Percentiles rank a stretch among this genome's conserved stretches.
Evolutionary conservation across 2,329 filamentous ascomycete genomes (phyloP).

Genomic region (Fusarium ramigenum): DNA sequence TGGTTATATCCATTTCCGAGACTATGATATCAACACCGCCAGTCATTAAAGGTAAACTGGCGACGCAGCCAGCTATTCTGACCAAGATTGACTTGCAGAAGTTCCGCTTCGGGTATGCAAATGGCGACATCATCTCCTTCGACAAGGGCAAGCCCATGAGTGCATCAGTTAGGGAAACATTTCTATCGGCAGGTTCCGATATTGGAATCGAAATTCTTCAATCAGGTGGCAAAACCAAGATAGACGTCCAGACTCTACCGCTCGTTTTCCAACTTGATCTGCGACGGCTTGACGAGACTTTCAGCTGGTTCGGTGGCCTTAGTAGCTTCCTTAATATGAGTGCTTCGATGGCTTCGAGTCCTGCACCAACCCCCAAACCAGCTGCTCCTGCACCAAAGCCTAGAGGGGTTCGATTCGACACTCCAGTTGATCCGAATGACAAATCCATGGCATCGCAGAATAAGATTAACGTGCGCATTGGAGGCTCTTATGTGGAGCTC

Average conservation of each 20-base stretch:
- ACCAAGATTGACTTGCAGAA: constrained; percentile 61
- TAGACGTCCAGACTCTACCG: constrained; percentile 79
- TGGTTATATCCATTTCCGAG: constrained; percentile 47
- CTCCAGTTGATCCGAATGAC: constrained; percentile 60
- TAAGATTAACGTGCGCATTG: constrained; percentile 81
- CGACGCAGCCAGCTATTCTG: constrained; percentile 43
- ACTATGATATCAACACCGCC: constrained; percentile 23
- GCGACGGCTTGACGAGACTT: constrained; percentile 82
- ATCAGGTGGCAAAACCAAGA: constrained; percentile 55
- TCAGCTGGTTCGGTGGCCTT: constrained; percentile 89
- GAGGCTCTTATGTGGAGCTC: constrained; percentile 80
- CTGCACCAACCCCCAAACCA: constrained; percentile 58
- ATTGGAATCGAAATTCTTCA: constrained; percentile 63
- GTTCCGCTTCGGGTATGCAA: constrained; percentile 69
- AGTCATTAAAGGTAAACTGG: constrained; percentile 14
- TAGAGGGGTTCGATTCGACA: constrained; percentile 67
- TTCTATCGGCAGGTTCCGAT: constrained; percentile 66
- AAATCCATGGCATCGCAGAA: constrained; percentile 58
- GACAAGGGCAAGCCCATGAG: constrained; percentile 66
- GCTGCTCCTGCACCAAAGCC: constrained; percentile 55
- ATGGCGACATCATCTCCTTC: constrained; percentile 71
- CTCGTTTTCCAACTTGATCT: constrained; percentile 81
- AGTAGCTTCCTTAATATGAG: constrained; percentile 92
- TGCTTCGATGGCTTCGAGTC: constrained; percentile 80
- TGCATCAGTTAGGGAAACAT: constrained; percentile 67